Base-by-base conservation (phyloP, 805 yeast species). In the Candida parachauliodes region DNA sequence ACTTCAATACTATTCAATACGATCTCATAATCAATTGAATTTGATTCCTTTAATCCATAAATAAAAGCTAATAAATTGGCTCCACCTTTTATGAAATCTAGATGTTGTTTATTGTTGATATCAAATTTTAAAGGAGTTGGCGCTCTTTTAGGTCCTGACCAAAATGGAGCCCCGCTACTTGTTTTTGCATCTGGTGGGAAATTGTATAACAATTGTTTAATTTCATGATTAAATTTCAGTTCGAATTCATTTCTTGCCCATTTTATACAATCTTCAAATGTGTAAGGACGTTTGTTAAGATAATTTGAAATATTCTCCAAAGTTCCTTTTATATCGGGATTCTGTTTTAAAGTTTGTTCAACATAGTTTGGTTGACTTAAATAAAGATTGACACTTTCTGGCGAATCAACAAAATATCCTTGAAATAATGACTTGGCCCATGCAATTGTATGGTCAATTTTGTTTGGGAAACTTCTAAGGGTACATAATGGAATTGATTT, bases 121-220 rank as follows among this genome's bases (percentile, higher is more conserved):
- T 88, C 91, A 57, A 93, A 88, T 10, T 47, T 69, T 45, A 88
- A 72, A n/a, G 96, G 87, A 31, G 73, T 76, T 34, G 99, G 99
- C 14, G 96, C 95, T 60, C 98, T 81, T 66, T 93, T 93, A 23
- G 98, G 93, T 39, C 97, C 96, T 15, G 95, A 78, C 99, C 99
- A 93, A 65, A 93, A 93, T 50, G 94, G 93, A 22, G 82, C 88
- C 39, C 98, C 98, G 35, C 74, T 74, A 0, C 95, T 79, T 3
- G 96, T 93, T 30, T 75, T 81, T 3, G 98, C 93, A 63, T 93
- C 98, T 43, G 76, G 78, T 15, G 99, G 99, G 77, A 93, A 93
- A 59, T 91, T 93, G 72, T 77, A 93, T 48, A 93, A 73, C 55
- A 93, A 74, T 70, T 93, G 99, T 55, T 79, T 68, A 47, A 91